Evolutionary conservation across 2,329 filamentous ascomycete species (phyloP).

Genomic region (Phyllosticta paracitricarpa): DNA sequence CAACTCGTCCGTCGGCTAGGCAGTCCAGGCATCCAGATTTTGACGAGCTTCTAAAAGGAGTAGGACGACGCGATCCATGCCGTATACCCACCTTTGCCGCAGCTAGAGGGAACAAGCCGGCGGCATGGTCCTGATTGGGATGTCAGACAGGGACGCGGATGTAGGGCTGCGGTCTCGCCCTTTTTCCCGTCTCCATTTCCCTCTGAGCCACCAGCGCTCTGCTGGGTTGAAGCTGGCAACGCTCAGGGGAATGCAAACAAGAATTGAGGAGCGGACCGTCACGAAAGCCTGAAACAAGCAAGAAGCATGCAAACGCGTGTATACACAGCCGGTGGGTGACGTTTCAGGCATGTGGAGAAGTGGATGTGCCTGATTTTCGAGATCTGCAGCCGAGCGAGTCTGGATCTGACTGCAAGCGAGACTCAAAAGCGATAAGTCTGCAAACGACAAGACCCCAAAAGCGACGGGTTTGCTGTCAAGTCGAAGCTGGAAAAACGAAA

Average conservation of each 20-base stretch:
- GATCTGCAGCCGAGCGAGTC: background rate
- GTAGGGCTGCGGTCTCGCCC: background rate
- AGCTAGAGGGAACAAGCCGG: background rate
- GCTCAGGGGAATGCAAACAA: background rate
- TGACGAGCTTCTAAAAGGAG: background rate
- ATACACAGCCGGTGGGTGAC: background rate
- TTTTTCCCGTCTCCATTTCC: background rate
- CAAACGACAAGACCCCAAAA: background rate
- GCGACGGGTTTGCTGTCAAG: background rate
- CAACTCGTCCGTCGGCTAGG: background rate
- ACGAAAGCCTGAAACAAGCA: background rate
- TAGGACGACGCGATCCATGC: background rate
- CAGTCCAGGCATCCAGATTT: background rate
- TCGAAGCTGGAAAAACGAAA: background rate
- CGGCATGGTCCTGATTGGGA: background rate
- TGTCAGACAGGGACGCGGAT: background rate
- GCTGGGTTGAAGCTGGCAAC: background rate
- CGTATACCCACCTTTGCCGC: background rate
- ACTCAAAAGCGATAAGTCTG: background rate
- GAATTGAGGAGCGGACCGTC: background rate
- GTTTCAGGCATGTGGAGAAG: background rate
- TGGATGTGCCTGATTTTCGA: background rate
- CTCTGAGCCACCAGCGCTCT: background rate
- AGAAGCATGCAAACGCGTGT: background rate
- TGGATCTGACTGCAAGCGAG: background rate